Percentiles rank a stretch among this genome's conserved stretches.
These are phyloP conservation scores for Metschnikowia aberdeeniae DNA, from an alignment of 805 yeast species.

Conservation along the genomic window DNA sequence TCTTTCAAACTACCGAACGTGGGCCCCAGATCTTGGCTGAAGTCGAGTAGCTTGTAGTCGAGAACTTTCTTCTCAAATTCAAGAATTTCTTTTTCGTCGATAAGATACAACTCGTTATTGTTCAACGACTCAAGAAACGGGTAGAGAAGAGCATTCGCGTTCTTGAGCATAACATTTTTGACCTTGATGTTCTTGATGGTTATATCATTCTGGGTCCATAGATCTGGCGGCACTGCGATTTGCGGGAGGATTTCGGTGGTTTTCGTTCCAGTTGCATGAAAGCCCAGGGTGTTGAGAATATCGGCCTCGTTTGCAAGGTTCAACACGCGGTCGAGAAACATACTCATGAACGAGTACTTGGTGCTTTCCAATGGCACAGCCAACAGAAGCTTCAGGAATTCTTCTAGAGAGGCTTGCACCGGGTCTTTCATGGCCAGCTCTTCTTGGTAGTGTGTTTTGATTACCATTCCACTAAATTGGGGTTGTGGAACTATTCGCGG, in stretches of 20 bases:
- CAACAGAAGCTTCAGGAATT: slow-evolving; percentile 23
- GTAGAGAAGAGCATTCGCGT: slow-evolving; percentile 28
- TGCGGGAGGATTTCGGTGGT: slow-evolving; percentile 29
- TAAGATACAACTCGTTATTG: slow-evolving; percentile 16
- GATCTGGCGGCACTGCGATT: slow-evolving; percentile 31
- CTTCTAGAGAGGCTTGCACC: slow-evolving; percentile 1
- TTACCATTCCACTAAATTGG: neutral
- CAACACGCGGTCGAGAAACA: slow-evolving; percentile 23
- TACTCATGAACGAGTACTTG: slow-evolving; percentile 24
- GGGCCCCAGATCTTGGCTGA: slow-evolving; percentile 3
- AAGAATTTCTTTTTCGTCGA: slow-evolving; percentile 26
- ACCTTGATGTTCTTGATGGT: slow-evolving; percentile 27
- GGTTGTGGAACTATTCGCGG: neutral
- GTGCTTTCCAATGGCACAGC: slow-evolving; percentile 26
- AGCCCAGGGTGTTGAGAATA: slow-evolving; percentile 11
- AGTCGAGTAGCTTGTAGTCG: slow-evolving; percentile 29
- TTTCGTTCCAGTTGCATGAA: neutral
- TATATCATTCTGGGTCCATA: slow-evolving; percentile 34
- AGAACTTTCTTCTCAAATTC: slow-evolving; percentile 30
- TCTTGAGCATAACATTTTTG: slow-evolving; percentile 30
- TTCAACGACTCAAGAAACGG: slow-evolving; percentile 5
- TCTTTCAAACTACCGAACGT: slow-evolving; percentile 7
- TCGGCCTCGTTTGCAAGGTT: slow-evolving; percentile 19
- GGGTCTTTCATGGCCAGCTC: neutral
- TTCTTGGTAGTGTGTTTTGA: neutral